Percentiles rank a stretch among this genome's conserved stretches.
Evolutionary conservation across 768 basidiomycete species (phyloP).

Genomic region (Rhizopogon rudus): DNA sequence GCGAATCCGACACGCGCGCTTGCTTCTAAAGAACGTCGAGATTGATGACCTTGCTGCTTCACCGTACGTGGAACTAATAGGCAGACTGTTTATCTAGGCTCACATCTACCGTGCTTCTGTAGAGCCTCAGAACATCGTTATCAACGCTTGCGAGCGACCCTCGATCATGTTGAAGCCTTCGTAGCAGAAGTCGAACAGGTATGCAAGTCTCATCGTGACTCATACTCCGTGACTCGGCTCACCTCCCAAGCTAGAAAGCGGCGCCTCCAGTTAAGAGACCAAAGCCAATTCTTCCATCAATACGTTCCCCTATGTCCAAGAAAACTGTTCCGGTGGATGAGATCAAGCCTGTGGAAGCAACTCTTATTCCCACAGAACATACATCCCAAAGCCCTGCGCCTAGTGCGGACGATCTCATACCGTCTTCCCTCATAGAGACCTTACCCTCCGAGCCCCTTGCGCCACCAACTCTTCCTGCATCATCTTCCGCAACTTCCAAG

Average conservation of each 20-base stretch:
- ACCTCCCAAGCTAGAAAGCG: slow-evolving; percentile 29
- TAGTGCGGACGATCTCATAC: slow-evolving; percentile 29
- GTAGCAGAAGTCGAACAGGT: slow-evolving; percentile 54
- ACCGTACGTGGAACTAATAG: slow-evolving; percentile 30
- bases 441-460: slow-evolving; percentile 5
- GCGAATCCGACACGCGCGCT: slow-evolving; percentile 50
- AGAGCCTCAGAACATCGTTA: slow-evolving; percentile 42
- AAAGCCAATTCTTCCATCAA: slow-evolving; percentile 45
- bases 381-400: slow-evolving; percentile 7
- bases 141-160: slow-evolving; percentile 40
- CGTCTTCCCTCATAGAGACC: slow-evolving; percentile 28
- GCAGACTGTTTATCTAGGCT: background rate
- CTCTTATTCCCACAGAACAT: slow-evolving; percentile 20
- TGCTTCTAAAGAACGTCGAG: slow-evolving; percentile 56
- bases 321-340: background rate
- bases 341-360: slow-evolving; percentile 12
- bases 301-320: slow-evolving; percentile 38
- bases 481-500: slow-evolving; percentile 28
- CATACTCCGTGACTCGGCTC: background rate
- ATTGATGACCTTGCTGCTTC: slow-evolving; percentile 38
- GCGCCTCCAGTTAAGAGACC: slow-evolving; percentile 36
- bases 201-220: background rate
- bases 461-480: slow-evolving; percentile 14
- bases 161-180: slow-evolving; percentile 52
- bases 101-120: slow-evolving; percentile 4